A percentile compares a stretch with the other conserved stretches of the same genome.
Evolutionary conservation across 345 rosid species (phyloP).

Genomic region (Acer yangbiense): DNA sequence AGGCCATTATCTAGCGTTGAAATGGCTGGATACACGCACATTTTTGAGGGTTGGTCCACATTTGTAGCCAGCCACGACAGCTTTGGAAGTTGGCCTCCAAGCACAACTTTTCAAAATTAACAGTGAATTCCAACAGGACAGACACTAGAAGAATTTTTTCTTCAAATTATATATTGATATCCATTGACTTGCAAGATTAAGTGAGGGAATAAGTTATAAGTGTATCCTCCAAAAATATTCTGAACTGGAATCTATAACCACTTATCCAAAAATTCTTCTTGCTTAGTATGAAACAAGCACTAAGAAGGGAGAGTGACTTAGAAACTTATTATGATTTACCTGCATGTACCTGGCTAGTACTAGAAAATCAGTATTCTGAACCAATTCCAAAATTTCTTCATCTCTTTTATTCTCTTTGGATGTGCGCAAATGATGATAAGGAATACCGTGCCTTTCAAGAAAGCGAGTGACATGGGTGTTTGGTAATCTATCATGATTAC

Average conservation of each 20-base stretch:
- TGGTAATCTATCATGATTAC: conserved; percentile 88
- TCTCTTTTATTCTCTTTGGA: conserved; percentile 65
- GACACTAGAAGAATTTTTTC: conserved; percentile 5
- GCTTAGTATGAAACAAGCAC: conserved; percentile 1
- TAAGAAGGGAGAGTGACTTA: not conserved
- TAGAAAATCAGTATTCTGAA: conserved; percentile 79
- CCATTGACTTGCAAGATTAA: not conserved
- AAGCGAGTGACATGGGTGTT: conserved; percentile 82
- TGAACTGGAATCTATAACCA: not conserved
- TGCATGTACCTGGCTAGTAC: conserved; percentile 99
- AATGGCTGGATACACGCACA: not conserved
- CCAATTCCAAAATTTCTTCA: conserved; percentile 75
- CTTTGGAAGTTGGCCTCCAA: not conserved
- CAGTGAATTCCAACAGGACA: conserved; percentile 3
- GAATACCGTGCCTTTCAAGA: conserved; percentile 84
- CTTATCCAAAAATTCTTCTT: not conserved
- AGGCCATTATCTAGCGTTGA: not conserved
- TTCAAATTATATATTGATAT: not conserved
- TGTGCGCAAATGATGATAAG: conserved; percentile 72
- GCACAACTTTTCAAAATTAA: not conserved
- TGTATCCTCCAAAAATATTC: conserved; percentile 11
- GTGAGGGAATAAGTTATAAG: not conserved
- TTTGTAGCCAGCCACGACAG: not conserved
- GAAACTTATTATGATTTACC: conserved; percentile 50
- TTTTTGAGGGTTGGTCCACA: not conserved